Base-by-base conservation (phyloP, 257 asterid species). In the Penstemon davidsonii region DNA sequence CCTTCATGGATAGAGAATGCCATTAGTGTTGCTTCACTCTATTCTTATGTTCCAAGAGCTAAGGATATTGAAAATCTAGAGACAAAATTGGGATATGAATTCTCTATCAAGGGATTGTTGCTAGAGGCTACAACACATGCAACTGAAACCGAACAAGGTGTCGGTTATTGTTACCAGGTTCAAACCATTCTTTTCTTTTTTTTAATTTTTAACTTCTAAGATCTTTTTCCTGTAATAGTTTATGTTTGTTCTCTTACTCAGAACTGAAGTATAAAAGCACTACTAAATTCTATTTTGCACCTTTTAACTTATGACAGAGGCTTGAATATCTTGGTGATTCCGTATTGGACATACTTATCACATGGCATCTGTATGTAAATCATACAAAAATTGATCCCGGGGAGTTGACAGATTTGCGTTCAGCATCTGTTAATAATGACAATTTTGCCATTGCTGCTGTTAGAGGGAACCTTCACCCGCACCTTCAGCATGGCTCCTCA, bases 281-380 rank as follows among this genome's bases (percentile, higher is more conserved):
- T 25, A 25, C 33, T 25, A 25, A 25, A 57, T 9, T 60, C 36
- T 61, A 33, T 40, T 70, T 49, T 61, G 10, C 12, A 10, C 47
- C 73, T 75, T 59, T 71, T 59, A 44, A 78, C 68, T 54, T 72
- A 12, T 76, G 56, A 61, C 89, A 93, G 99, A 85, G 99, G 79
- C 96, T 94, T 52, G 99, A 94, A 75, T 94, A 87, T 87, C 97
- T 94, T 5, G 99, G 99, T 0, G 99, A 94, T 64, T 87, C 99
- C 4, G 97, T 87, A 69, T 66, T 91, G 85, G 99, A 91, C 78
- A 50, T 94, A 72, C 95, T 94, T 60, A 78, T 94, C 44, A 91
- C 97, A 15, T 64, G 76, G 79, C 80, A 94, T 78, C 93, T 86
- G 72, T 94, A 83, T 69, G 79, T 82, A 62, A 91, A 76, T 60